Conservation (phyloP, 345 rosid genomes). For the Garcia nutans region DNA sequence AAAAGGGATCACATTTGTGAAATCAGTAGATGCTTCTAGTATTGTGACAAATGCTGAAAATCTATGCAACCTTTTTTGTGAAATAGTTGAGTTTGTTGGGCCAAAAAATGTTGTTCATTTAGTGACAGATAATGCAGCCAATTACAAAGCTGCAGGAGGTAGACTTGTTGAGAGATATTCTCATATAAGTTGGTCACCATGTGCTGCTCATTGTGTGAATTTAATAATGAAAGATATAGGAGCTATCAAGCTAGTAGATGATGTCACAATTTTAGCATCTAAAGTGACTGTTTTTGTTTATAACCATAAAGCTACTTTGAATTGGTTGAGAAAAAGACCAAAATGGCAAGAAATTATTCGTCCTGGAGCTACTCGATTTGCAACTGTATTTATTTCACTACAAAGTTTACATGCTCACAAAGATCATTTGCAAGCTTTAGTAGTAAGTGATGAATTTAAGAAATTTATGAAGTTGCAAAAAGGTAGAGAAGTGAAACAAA, state of each 20-base stretch:
- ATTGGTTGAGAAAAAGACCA: background rate
- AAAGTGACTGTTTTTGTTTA: background rate
- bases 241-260: background rate
- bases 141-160: no score
- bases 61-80: no score
- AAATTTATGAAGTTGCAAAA: background rate
- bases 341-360: background rate
- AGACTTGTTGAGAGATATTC: no score
- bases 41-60: no score
- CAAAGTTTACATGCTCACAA: background rate
- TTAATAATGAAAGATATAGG: background rate
- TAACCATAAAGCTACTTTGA: background rate
- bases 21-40: no score
- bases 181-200: no score
- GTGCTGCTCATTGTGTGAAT: background rate
- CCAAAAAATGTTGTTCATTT: no score
- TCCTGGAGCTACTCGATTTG: background rate
- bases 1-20: no score
- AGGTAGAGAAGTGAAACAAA: background rate
- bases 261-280: background rate
- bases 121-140: no score
- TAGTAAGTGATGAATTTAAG: background rate
- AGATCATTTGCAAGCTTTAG: background rate
- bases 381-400: background rate
- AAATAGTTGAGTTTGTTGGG: no score